Percentiles rank a stretch among this genome's conserved stretches.
Evolutionary conservation across 2,329 filamentous ascomycete species (phyloP).

Genomic region (Lecanicillium sp.): DNA sequence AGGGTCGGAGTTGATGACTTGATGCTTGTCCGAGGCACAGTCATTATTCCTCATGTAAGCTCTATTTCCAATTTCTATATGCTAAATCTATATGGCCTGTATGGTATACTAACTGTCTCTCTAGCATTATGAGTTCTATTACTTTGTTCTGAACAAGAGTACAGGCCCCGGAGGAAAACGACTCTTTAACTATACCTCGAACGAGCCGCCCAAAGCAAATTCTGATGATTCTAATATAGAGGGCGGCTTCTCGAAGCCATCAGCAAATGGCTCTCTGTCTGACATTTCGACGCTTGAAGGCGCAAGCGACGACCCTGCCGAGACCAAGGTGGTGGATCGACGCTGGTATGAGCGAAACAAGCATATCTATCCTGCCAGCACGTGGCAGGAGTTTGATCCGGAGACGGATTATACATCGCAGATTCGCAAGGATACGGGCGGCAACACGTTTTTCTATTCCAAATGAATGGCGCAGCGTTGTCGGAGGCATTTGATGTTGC

Average conservation of each 20-base stretch:
- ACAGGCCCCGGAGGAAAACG: slow-evolving; percentile 60
- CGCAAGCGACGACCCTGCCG: slow-evolving; percentile 62
- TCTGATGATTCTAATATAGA: slow-evolving; percentile 22
- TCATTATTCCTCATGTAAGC: slow-evolving; percentile 91
- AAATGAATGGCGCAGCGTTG: slow-evolving; percentile 17
- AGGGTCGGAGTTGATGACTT: slow-evolving; percentile 90
- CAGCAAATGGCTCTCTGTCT: slow-evolving; percentile 28
- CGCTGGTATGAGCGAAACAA: slow-evolving; percentile 98
- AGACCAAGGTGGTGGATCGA: slow-evolving; percentile 91
- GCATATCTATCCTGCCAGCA: slow-evolving; percentile 92
- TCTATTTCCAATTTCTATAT: background rate
- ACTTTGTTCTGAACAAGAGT: slow-evolving; percentile 87
- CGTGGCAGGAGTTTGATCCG: slow-evolving; percentile 92
- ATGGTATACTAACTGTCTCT: slow-evolving; percentile 14
- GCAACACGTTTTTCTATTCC: slow-evolving; percentile 88
- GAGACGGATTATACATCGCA: slow-evolving; percentile 75
- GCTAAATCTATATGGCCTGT: slow-evolving; percentile 3
- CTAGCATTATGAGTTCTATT: slow-evolving; percentile 95
- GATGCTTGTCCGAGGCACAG: slow-evolving; percentile 80
- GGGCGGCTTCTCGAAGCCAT: slow-evolving; percentile 18
- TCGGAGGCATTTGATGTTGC: no score
- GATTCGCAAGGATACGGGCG: slow-evolving; percentile 73
- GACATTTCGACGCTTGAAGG: slow-evolving; percentile 56
- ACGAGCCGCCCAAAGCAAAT: slow-evolving; percentile 31
- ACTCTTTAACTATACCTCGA: slow-evolving; percentile 67